These are phyloP conservation scores for Saussurea involucrata DNA, from an alignment of 129 eudicot species.

Conservation along the genomic window DNA sequence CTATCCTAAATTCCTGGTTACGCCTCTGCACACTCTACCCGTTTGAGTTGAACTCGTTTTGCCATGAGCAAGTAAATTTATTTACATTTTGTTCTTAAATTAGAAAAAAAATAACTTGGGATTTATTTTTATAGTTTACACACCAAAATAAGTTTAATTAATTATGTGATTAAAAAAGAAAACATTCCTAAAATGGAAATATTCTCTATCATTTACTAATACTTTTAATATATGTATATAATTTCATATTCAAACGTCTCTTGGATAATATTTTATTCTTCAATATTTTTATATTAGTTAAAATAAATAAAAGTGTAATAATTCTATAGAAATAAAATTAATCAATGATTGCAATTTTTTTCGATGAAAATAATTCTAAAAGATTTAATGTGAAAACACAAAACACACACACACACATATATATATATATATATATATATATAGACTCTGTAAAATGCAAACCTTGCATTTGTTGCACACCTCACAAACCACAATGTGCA, in stretches of 20 bases:
- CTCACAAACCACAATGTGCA: too few species aligned
- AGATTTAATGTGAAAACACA: too few species aligned
- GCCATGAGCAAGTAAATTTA: neutral
- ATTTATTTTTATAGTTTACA: neutral
- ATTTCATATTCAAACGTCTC: neutral
- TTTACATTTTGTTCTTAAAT: neutral
- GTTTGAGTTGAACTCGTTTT: too few species aligned
- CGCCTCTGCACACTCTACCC: too few species aligned
- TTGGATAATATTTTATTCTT: neutral
- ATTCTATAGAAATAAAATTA: too few species aligned
- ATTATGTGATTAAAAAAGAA: neutral
- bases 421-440: too few species aligned
- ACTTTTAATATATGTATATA: neutral
- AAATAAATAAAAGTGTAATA: neutral
- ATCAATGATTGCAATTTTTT: neutral
- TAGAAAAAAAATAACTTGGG: neutral
- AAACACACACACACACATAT: too few species aligned
- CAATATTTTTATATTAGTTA: neutral
- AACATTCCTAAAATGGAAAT: neutral
- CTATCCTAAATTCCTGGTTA: too few species aligned
- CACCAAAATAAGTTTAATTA: neutral
- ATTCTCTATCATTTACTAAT: constrained; percentile 2
- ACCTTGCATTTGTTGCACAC: too few species aligned
- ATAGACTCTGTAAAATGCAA: too few species aligned
- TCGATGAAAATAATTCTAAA: neutral